Evolutionary conservation across 371 early-diverging fungal genomes (phyloP), one percentile per base, ranked within the genome.

Genomic region (Mortierella sp.): DNA sequence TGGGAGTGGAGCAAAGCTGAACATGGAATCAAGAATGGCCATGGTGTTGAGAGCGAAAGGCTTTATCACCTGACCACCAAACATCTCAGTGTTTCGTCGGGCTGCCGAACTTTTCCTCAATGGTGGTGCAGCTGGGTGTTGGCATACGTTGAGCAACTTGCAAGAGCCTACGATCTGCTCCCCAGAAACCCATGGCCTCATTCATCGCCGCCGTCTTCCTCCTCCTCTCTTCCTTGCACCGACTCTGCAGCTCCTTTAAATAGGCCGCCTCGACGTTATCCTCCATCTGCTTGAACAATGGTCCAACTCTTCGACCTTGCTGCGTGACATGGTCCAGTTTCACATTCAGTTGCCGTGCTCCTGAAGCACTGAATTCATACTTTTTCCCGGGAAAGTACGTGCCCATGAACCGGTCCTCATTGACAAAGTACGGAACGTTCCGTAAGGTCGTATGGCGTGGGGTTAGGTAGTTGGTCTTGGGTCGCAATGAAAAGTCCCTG

Each of bases 151-250:
- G 56, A 12, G 76, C 76, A 44, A 60, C 69, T n/a, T 60, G 27
- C 76, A 63, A 64, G 46, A 60, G 34, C 28, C 64, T 68, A 0
- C 29, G 50, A 22, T 76, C 61, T 0, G 54, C 39, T 0, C 76
- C 69, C 64, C 69, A 76, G 50, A 76, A 76, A 9, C 76, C 69
- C 68, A 76, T 60, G 0, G 76, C 76, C 27, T 52, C 52, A 24
- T 67, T 64, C 50, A 31, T 17, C 13, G 68, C 68, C 34, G 57
- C n/a, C 28, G 63, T 64, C 48, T 60, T 63, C 51, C 48, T 57
- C 47, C 64, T 48, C 25, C 48, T 49, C 52, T 76, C 77, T 2
- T 54, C 58, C 25, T 49, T 50, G 22, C 77, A 76, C 7, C 44
- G 22, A 6, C n/a, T 46, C 52, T 54, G 61, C 62, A 69, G 55